Percentiles rank a stretch among this genome's conserved stretches.
Conservation (phyloP, 768 basidiomycete genomes). For the Brasilioporus rufonigricans region DNA sequence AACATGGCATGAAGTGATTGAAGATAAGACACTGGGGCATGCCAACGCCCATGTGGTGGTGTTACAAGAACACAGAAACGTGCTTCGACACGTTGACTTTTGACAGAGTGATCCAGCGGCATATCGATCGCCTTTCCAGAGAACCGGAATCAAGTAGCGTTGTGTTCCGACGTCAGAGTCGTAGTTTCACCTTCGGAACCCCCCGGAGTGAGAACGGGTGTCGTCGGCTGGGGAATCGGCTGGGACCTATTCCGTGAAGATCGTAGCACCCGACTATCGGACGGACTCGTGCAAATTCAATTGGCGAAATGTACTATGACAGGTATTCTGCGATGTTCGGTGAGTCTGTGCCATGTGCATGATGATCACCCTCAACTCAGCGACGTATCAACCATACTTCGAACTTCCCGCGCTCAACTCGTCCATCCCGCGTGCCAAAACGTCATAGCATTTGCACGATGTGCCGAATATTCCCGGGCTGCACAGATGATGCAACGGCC, state of each 20-base stretch:
- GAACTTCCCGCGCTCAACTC: not conserved
- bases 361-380: not conserved
- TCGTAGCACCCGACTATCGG: not conserved
- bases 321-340: slow-evolving; percentile 3
- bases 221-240: not conserved
- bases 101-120: not conserved
- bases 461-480: slow-evolving; percentile 1
- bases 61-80: not conserved
- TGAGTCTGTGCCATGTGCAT: not conserved
- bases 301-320: not conserved
- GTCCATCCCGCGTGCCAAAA: not conserved
- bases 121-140: no score
- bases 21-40: not conserved
- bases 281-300: not conserved
- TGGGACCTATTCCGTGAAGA: not conserved
- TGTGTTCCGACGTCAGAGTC: no score
- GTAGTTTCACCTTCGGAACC: not conserved
- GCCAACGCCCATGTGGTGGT: not conserved
- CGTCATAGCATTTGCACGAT: not conserved
- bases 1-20: not conserved
- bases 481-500: not conserved
- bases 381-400: not conserved
- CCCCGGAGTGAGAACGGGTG: slow-evolving; percentile 3
- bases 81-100: not conserved
- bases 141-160: no score